Evolutionary conservation across 306 rosid species (phyloP).

Genomic region (Trichosanthes cucumerina): DNA sequence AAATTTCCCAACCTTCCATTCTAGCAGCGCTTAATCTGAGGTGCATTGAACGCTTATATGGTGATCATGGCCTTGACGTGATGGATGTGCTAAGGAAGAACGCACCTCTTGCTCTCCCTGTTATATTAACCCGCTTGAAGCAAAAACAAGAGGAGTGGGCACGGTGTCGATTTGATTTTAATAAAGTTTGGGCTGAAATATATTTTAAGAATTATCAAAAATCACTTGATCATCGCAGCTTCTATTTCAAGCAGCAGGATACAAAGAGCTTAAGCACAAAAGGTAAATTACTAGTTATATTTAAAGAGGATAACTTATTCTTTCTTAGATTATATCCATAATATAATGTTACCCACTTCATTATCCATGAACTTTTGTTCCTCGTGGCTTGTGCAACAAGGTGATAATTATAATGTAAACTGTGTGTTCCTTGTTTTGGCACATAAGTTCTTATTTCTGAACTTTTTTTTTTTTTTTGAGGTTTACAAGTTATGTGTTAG

Average conservation of each 20-base stretch:
- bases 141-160: constrained; percentile 99
- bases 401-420: not conserved
- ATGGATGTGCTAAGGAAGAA: constrained; percentile 84
- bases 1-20: not conserved
- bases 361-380: not conserved
- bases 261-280: constrained; percentile 88
- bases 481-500: not conserved
- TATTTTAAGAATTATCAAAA: constrained; percentile 92
- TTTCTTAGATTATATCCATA: not conserved
- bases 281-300: constrained; percentile 30
- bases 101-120: constrained; percentile 69
- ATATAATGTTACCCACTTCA: not conserved
- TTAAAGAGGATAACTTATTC: not conserved
- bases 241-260: constrained; percentile 98
- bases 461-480: not conserved
- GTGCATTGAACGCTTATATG: constrained; percentile 95
- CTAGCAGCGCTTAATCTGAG: constrained; percentile 75
- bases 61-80: constrained; percentile 97
- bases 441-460: not conserved
- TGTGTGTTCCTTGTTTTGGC: not conserved
- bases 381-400: not conserved
- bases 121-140: constrained; percentile 80
- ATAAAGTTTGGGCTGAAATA: constrained; percentile 97
- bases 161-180: constrained; percentile 80
- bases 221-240: constrained; percentile 97